Evolutionary conservation across 2,329 filamentous ascomycete species (phyloP), one percentile per base, ranked within the genome.

Genomic region (Xylariaceae sp.): DNA sequence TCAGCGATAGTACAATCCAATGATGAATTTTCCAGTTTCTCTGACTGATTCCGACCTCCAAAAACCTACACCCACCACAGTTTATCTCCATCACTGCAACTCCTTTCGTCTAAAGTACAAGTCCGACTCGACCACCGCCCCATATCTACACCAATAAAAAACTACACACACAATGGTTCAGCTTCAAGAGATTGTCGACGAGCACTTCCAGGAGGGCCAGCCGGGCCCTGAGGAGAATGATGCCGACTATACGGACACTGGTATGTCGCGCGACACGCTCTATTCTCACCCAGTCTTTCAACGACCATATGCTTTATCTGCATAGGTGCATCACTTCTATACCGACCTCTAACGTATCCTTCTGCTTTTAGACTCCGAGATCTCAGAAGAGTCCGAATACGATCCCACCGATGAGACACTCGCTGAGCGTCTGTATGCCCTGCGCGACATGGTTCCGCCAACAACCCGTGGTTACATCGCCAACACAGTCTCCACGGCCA

Each of bases 101-200:
- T 42, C 20, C 16, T 13, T 26, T 10, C 37, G n/a, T 15, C 40
- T n/a, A n/a, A n/a, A n/a, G n/a, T n/a, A n/a, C n/a, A n/a, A n/a
- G 29, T 13, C n/a, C 9, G 33, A 32, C 8, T 2, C 33, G 6
- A 55, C 21, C 23, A 29, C 13, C 15, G 23, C n/a, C 32, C n/a
- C 10, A 18, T 26, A 23, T 41, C 26, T 16, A 18, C 11, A 13
- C 5, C 23, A 24, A 11, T 10, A 39, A 35, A 33, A 27, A 11
- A 13, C 9, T 10, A 29, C 27, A 50, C 13, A 37, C 18, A 52
- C 26, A 41, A 66, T 97, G 93, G 93, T 97, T 75, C 91, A 93
- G 77, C 90, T 97, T 72, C 90, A 91, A 72, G 93, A 97, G 81
- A 93, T 97, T 70, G 88, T 95, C 72, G 93, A 97, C 73, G 92